Base-by-base conservation (phyloP, 441 rosid genomes). In the Biscutella laevigata region DNA sequence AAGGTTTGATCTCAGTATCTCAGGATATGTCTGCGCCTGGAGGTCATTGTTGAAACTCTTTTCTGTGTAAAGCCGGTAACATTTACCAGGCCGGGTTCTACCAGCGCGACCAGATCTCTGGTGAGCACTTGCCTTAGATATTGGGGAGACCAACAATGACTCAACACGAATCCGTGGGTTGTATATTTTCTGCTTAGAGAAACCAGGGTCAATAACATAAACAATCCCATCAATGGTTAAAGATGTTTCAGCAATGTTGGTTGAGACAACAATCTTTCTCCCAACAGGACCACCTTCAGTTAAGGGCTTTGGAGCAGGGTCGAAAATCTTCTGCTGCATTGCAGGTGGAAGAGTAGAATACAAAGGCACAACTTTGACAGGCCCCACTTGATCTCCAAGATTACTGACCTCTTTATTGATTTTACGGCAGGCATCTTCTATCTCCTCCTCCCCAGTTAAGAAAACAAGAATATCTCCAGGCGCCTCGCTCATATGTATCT, bases 51-150 rank as follows among this genome's bases (percentile, higher is more conserved):
- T 35, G 75, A 90, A 90, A 73, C 96, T 87, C 50, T 34, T 87
- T 61, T 90, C 95, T 0, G 97, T 86, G 64, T 90, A 90, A 2
- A 90, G 86, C 53, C 98, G 74, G 62, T 81, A 90, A 63, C 98
- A 90, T 70, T 90, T 90, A 2, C 98, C 98, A 3, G 98, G 96
- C 59, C 77, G 85, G 53, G 98, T 90, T 78, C 98, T 83, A 70
- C 96, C 98, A 53, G 98, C 98, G 78, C 96, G 94, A 14, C 96
- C 96, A 20, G 98, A 72, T 37, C 98, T 85, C 75, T 90, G 96
- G 65, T 90, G 92, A 27, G 98, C 98, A 77, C 98, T 90, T 34
- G 96, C 98, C 78, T 87, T 83, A 4, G 98, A 84, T 61, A 90
- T 90, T 17, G 95, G 98, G 42, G 96, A 90, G 22, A 87, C 96